Evolutionary conservation across 139 green algal genomes (phyloP).

Genomic region (Pseudopediastrum boryanum): DNA sequence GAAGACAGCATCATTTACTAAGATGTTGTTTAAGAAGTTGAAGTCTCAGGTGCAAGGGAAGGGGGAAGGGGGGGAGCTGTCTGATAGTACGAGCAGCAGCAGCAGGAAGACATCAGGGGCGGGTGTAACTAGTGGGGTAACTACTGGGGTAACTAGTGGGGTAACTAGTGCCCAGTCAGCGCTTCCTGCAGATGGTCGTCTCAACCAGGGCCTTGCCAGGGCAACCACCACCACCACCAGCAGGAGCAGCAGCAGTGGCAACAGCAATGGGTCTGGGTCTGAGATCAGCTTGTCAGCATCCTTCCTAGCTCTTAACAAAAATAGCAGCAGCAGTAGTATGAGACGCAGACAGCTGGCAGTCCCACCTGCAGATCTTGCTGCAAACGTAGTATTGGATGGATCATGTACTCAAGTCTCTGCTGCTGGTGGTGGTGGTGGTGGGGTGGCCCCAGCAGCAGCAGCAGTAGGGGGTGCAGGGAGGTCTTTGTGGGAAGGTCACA

Average conservation of each 20-base stretch:
- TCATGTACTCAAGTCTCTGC: too few species aligned
- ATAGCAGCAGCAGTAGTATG: conserved; percentile 1
- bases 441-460: too few species aligned
- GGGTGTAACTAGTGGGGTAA: background rate
- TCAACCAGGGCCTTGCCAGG: too few species aligned
- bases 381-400: too few species aligned
- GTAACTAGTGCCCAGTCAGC: background rate
- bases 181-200: too few species aligned
- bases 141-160: background rate
- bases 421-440: background rate
- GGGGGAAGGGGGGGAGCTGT: background rate
- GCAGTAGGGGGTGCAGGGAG: background rate
- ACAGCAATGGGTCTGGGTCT: too few species aligned
- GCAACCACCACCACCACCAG: background rate
- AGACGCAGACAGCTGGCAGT: too few species aligned
- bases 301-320: too few species aligned
- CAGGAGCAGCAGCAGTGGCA: background rate
- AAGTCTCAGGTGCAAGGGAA: background rate
- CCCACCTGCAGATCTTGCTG: too few species aligned
- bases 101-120: background rate
- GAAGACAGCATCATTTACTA: background rate
- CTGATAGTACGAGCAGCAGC: background rate
- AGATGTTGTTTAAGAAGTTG: background rate
- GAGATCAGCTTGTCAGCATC: too few species aligned
- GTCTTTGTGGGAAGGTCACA: background rate